Evolutionary conservation across 495 filamentous ascomycete species (phyloP).

Genomic region (Pyrenopolyporus hunteri): DNA sequence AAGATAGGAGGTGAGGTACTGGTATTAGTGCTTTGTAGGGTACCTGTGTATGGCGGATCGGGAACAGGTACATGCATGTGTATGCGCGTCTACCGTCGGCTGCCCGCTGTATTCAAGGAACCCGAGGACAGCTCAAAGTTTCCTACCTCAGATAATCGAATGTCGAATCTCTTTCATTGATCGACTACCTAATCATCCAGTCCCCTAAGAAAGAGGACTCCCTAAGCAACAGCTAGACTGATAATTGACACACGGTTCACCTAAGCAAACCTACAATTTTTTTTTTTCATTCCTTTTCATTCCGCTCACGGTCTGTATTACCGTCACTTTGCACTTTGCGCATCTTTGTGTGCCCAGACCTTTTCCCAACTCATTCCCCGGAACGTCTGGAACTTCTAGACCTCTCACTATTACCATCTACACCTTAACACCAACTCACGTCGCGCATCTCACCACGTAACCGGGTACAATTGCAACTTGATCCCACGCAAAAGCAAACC

Average conservation of each 20-base stretch:
- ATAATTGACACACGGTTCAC: not conserved
- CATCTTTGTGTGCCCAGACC: conserved; percentile 4
- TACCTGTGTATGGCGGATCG: no score
- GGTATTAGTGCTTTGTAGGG: no score
- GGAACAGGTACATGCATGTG: not conserved
- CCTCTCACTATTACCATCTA: not conserved
- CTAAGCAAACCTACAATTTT: conserved; percentile 23
- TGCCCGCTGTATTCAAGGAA: not conserved
- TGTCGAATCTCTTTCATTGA: conserved; percentile 35
- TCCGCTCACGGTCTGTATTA: conserved; percentile 9
- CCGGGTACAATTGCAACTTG: conserved; percentile 29
- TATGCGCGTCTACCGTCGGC: not conserved
- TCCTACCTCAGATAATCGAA: not conserved
- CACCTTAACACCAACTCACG: conserved; percentile 3
- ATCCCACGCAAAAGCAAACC: conserved; percentile 28
- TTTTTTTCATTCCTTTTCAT: conserved; percentile 9
- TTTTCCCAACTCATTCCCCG: conserved; percentile 6
- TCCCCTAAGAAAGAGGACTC: no score
- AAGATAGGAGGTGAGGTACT: no score
- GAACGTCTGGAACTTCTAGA: conserved; percentile 2
- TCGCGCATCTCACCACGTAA: conserved; percentile 31
- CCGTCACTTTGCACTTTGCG: conserved; percentile 5
- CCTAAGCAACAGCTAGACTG: no score
- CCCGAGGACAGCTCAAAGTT: not conserved
- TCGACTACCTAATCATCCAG: conserved; percentile 21